These are phyloP conservation scores for Prunus mume DNA, from an alignment of 306 rosid species.

Conservation along the genomic window DNA sequence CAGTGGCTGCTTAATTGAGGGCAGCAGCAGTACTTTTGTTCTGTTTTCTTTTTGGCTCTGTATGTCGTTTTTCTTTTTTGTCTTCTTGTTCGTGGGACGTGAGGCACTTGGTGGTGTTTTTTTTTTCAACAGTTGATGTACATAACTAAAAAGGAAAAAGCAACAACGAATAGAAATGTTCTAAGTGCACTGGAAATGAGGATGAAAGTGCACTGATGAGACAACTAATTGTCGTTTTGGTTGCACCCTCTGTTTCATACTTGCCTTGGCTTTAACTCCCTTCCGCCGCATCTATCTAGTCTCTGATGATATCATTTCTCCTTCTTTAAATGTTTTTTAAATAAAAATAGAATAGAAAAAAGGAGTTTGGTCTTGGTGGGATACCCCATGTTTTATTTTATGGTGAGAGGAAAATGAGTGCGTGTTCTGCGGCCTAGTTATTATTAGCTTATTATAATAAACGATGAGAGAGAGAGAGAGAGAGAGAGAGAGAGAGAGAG, in stretches of 20 bases:
- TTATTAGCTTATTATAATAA: too few species aligned
- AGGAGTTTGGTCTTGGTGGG: too few species aligned
- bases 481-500: too few species aligned
- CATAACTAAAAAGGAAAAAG: constrained; percentile 27
- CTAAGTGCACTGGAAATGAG: constrained; percentile 26
- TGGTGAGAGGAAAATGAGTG: too few species aligned
- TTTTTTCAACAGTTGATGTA: constrained; percentile 36
- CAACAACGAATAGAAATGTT: constrained; percentile 18
- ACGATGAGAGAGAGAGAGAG: too few species aligned
- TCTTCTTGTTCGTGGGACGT: constrained; percentile 27
- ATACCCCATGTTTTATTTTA: too few species aligned
- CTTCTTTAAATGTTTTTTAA: too few species aligned
- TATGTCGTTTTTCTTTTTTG: constrained; percentile 1
- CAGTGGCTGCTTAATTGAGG: constrained; percentile 17
- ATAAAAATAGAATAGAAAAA: too few species aligned
- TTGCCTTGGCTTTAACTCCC: too few species aligned
- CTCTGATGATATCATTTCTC: neutral
- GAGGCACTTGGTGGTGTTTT: constrained; percentile 28
- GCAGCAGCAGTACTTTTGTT: constrained; percentile 17
- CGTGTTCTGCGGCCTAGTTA: too few species aligned
- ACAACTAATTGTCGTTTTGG: too few species aligned
- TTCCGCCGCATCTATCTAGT: too few species aligned
- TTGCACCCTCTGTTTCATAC: neutral
- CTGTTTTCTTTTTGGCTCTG: neutral
- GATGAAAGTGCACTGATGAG: constrained; percentile 21